phyloP scores from a whole-genome alignment of 495 filamentous ascomycete species.

The Stereocaulon alpinum region DNA sequence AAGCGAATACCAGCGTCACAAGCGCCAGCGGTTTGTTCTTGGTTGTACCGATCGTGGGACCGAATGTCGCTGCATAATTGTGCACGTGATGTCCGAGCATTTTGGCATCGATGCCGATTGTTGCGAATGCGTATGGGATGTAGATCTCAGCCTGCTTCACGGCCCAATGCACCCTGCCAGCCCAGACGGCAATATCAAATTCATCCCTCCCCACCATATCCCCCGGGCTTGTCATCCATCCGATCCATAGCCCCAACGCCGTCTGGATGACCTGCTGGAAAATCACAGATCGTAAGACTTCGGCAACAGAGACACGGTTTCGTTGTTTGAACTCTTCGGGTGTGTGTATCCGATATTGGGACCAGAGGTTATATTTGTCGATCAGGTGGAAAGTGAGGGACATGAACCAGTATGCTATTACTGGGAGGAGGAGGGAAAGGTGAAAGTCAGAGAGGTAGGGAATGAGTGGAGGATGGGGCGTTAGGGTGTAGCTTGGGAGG shows the following conservation, averaged over 20 bases:
- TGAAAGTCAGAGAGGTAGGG: slow-evolving; percentile 72
- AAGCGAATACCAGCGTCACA: slow-evolving; percentile 14
- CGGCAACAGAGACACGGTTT: slow-evolving; percentile 72
- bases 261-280: slow-evolving; percentile 86
- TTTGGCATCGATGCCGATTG: slow-evolving; percentile 35
- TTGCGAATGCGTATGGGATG: slow-evolving; percentile 47
- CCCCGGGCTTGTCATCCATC: slow-evolving; percentile 44
- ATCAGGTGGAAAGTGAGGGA: slow-evolving; percentile 82
- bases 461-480: slow-evolving; percentile 57
- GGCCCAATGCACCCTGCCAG: slow-evolving; percentile 57
- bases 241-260: slow-evolving; percentile 47
- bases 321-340: slow-evolving; percentile 77
- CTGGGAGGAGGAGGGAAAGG: slow-evolving; percentile 61
- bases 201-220: slow-evolving; percentile 63
- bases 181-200: slow-evolving; percentile 77
- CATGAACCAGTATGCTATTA: slow-evolving; percentile 77
- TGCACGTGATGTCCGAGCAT: slow-evolving; percentile 22
- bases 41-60: background rate
- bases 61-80: background rate
- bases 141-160: slow-evolving; percentile 56
- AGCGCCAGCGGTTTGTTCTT: background rate
- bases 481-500: slow-evolving; percentile 26
- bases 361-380: slow-evolving; percentile 70
- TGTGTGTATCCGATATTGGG: slow-evolving; percentile 83
- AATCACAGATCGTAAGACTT: slow-evolving; percentile 79